Evolutionary conservation across 2,329 filamentous ascomycete species (phyloP), one percentile per base, ranked within the genome.

Genomic region (Botrytis elliptica): DNA sequence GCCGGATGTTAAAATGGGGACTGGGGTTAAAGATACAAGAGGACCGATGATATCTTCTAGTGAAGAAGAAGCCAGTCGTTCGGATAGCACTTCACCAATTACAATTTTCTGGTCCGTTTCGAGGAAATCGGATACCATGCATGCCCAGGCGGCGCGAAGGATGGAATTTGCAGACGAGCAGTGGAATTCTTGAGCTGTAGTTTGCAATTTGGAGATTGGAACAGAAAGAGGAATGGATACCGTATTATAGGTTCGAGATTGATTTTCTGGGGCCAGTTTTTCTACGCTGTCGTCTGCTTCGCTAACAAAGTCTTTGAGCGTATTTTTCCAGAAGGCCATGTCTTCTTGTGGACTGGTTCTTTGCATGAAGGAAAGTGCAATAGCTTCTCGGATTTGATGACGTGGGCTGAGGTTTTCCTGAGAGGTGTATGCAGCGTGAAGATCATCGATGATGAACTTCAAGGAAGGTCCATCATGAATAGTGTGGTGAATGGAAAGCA

Each of bases 151-250:
- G 2, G 67, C 36, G 29, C 67, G 36, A 20, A 69, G 67, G n/a
- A 69, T 59, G n/a, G 67, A 69, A 38, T 52, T 69, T 7, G 67
- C 67, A 42, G 67, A 69, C 22, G 49, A 69, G 49, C 52, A 69
- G 18, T 69, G 52, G 7, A 69, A 42, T 69, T 69, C 55, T 40
- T 59, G 67, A 40, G 67, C 67, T 59, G 36, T 29, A 8, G 16
- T 55, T 40, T 69, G 67, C 7, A 69, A 52, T 20, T 69, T 29
- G 25, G 52, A 29, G 29, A 55, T 69, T 22, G 46, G 20, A 14
- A 69, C n/a, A 6, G 33, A 52, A 18, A 69, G 14, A 16, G 46
- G 46, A 42, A 69, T 57, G 14, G 67, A n/a, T 55, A 22, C 16
- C 14, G 49, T 57, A 42, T 69, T 57, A 22, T 69, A 69, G 14